Evolutionary conservation across 2,329 filamentous ascomycete genomes (phyloP).

Genomic region (Nectriaceae sp.): DNA sequence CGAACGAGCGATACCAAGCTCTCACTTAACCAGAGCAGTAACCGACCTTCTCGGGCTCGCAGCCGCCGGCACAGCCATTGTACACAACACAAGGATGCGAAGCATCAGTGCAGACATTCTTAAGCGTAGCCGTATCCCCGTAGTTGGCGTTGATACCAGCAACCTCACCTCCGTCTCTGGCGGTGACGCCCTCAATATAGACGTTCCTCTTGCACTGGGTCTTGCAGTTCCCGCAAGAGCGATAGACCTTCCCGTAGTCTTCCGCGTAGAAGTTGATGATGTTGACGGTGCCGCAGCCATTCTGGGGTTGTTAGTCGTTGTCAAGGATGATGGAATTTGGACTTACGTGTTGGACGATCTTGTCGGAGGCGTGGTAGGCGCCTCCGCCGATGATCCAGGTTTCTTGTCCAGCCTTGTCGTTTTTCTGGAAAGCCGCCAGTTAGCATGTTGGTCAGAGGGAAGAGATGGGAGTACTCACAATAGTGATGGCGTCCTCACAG

Average conservation of each 20-base stretch:
- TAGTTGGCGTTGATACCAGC: conserved; percentile 27
- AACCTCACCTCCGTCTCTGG: conserved; percentile 23
- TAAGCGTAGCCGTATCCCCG: conserved; percentile 24
- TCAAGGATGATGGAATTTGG: no score
- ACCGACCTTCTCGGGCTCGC: conserved; percentile 21
- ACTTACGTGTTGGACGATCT: conserved; percentile 45
- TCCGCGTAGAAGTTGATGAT: conserved; percentile 29
- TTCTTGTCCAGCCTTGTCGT: conserved; percentile 38
- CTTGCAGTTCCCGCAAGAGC: conserved; percentile 46
- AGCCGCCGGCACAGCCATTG: conserved; percentile 17
- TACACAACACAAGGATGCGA: conserved; percentile 24
- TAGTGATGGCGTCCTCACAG: conserved; percentile 39
- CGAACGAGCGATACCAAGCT: no score
- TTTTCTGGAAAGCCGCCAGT: no score
- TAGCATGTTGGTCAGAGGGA: no score
- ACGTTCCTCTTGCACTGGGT: conserved; percentile 22
- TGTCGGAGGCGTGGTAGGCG: conserved; percentile 42
- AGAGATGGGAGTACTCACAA: conserved; percentile 20
- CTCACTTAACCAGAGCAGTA: no score
- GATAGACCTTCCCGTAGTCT: conserved; percentile 51
- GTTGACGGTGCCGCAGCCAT: conserved; percentile 41
- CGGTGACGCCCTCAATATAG: conserved; percentile 17
- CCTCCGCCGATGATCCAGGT: conserved; percentile 44
- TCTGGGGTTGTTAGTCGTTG: no score
- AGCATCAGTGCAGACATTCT: conserved; percentile 19